A percentile compares a stretch with the other conserved stretches of the same genome.
Conservation (phyloP, 768 basidiomycete species). For the Boletus pseudo-olivaceus region DNA sequence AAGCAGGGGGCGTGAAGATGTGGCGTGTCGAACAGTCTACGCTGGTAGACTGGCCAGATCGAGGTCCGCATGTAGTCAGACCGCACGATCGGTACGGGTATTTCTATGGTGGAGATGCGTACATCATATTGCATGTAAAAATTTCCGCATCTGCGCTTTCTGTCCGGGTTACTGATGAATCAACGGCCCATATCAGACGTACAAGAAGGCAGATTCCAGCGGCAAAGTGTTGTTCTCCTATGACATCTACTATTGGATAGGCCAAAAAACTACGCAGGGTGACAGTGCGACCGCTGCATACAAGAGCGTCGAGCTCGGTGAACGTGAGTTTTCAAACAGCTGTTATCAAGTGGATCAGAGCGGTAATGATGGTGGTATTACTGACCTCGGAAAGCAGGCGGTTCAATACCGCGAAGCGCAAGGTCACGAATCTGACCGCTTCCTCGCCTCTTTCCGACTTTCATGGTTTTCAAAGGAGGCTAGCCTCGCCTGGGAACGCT, state of each 20-base stretch:
- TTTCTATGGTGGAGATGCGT: constrained; percentile 66
- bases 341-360: not conserved
- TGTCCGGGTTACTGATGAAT: not conserved
- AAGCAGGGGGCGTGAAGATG: constrained; percentile 43
- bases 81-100: constrained; percentile 40
- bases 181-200: constrained; percentile 41
- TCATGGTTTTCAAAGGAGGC: constrained; percentile 42
- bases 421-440: constrained; percentile 49
- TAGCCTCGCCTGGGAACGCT: constrained; percentile 52
- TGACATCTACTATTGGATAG: constrained; percentile 66
- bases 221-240: constrained; percentile 40
- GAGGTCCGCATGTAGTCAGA: constrained; percentile 1
- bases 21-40: constrained; percentile 60
- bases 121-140: constrained; percentile 59
- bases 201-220: constrained; percentile 44
- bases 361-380: not conserved
- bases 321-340: constrained; percentile 24
- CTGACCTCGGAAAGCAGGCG: constrained; percentile 44
- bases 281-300: constrained; percentile 62
- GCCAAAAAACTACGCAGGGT: constrained; percentile 55
- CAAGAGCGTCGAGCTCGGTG: constrained; percentile 66
- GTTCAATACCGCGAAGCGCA: constrained; percentile 65
- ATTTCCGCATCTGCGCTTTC: not conserved
- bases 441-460: constrained; percentile 50
- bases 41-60: constrained; percentile 33